phyloP scores from a whole-genome alignment of 1,284 basidiomycete species.

The Tilletia setariae region DNA sequence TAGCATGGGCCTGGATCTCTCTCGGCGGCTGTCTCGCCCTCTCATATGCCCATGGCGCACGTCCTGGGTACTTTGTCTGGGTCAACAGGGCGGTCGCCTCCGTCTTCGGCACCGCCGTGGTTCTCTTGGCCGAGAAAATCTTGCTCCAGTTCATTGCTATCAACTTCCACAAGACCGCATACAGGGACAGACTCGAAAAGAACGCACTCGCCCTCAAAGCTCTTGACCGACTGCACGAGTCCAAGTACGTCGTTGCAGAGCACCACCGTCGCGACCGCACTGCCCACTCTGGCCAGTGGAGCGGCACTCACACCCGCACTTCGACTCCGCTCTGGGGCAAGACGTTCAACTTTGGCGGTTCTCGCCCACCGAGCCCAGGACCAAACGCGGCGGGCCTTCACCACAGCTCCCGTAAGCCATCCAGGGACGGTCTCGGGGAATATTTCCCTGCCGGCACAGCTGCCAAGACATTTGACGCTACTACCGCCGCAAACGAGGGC shows the following conservation, averaged over 20 bases:
- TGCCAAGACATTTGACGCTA: neutral
- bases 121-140: conserved; percentile 45
- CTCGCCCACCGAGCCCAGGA: conserved; percentile 37
- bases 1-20: conserved; percentile 52
- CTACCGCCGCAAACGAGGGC: neutral
- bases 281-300: neutral
- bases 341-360: conserved; percentile 30
- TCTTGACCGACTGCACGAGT: conserved; percentile 47
- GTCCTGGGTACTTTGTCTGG: conserved; percentile 38
- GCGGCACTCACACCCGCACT: conserved; percentile 17
- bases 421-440: conserved; percentile 35
- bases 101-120: conserved; percentile 44
- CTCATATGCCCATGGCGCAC: conserved; percentile 22
- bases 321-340: conserved; percentile 10
- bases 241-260: conserved; percentile 40
- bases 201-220: conserved; percentile 43
- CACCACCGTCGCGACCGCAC: neutral
- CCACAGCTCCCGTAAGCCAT: conserved; percentile 30
- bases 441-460: conserved; percentile 30
- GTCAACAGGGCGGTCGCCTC: conserved; percentile 36
- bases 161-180: conserved; percentile 51
- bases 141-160: conserved; percentile 40
- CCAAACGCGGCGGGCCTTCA: conserved; percentile 29
- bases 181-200: conserved; percentile 46
- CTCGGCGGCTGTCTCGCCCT: conserved; percentile 43